Base-by-base conservation (phyloP, 768 basidiomycete species). In the Collybia nuda region DNA sequence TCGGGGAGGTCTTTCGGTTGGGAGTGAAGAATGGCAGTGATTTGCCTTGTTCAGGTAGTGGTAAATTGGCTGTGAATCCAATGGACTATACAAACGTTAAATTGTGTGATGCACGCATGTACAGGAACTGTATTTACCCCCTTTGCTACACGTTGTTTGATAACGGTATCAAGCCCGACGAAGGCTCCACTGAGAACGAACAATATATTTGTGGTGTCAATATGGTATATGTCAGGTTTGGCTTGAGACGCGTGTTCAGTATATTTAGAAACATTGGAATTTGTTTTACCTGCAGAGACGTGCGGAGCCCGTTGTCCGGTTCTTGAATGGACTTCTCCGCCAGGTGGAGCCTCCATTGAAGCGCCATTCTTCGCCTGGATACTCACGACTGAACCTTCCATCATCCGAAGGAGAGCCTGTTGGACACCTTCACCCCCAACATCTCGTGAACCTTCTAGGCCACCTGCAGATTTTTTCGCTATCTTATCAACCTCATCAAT, bases 401-500 rank as follows among this genome's bases (percentile, higher is more conserved):
- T 88, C 84, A 98, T 90, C 47, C 95, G 80, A 4, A 97, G 71
- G 15, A 97, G 77, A 17, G 91, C 86, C 67, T 98, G 94, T 61
- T 98, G 95, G 5, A 98, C 95, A 28, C 95, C 95, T 76, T 97
- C 94, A 8, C 95, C 95, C 19, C 92, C 88, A 1, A 98, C 94
- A 64, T 98, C 95, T 57, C 89, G 79, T 5, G 86, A 82, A 3
- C 85, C 82, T 56, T 90, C 89, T 23, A 75, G 72, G 4, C 87
- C 86, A 39, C 78, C 68, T 6, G 57, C 65, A 5, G 75, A 64
- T 59, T 81, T 87, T 43, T 83, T 79, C 12, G 93, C 88, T 51
- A 97, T 85, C 71, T 98, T 98, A 72, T 98, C 96, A 1, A 94
- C 75, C 71, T 98, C 96, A 61, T 98, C 96, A 41, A 98, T 94